Evolutionary conservation across 441 rosid species (phyloP).

Genomic region (Syzygium syzygioides): DNA sequence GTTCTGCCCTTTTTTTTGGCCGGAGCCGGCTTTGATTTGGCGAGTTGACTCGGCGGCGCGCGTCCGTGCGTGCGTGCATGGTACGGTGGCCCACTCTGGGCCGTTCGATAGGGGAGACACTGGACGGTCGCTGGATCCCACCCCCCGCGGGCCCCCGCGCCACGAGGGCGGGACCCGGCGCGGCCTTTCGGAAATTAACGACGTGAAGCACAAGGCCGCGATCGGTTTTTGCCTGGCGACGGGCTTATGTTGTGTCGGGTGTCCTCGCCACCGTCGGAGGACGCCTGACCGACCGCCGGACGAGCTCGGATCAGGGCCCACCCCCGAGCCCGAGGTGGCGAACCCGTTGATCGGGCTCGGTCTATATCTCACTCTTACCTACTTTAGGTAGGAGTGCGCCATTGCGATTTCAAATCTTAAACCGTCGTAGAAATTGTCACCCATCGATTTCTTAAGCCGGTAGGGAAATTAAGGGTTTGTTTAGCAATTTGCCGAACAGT

Average conservation of each 20-base stretch:
- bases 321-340: too few species aligned
- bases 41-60: neutral
- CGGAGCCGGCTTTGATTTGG: neutral
- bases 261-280: neutral
- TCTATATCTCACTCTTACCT: neutral
- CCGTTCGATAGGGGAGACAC: neutral
- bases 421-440: rapidly evolving
- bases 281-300: too few species aligned
- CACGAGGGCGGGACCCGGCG: neutral
- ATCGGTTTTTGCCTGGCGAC: neutral
- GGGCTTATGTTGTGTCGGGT: neutral
- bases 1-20: too few species aligned
- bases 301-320: too few species aligned
- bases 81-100: neutral
- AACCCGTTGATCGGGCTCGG: rapidly evolving
- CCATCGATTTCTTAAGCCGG: rapidly evolving
- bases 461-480: neutral
- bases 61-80: too few species aligned
- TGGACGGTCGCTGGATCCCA: neutral
- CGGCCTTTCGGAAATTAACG: neutral
- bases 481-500: too few species aligned
- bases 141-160: neutral
- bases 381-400: neutral
- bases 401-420: neutral
- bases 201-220: neutral